These are phyloP conservation scores for Suhomyces sp. DNA, from an alignment of 805 yeast species.

Conservation along the genomic window DNA sequence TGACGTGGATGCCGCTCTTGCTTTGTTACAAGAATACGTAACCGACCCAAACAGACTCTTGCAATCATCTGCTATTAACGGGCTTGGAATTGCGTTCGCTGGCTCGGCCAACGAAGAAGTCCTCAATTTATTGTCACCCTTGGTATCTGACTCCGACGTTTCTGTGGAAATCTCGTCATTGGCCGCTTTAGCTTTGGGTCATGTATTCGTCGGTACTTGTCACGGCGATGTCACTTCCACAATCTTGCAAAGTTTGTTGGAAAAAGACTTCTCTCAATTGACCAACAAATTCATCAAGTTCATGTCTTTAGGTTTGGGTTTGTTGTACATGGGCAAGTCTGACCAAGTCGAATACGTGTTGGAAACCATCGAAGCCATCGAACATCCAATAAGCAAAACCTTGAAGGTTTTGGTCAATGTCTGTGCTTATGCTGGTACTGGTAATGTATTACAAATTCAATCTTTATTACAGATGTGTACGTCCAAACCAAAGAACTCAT, in stretches of 20 bases:
- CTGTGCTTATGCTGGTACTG: constrained; percentile 96
- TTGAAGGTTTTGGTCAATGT: constrained; percentile 86
- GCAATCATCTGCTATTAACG: constrained; percentile 80
- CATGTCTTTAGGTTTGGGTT: constrained; percentile 87
- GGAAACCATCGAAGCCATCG: constrained; percentile 91
- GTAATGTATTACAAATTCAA: constrained; percentile 93
- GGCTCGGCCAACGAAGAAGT: constrained; percentile 90
- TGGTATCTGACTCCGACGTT: constrained; percentile 71
- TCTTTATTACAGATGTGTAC: constrained; percentile 85
- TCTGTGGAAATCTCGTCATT: constrained; percentile 78
- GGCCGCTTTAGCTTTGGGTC: constrained; percentile 91
- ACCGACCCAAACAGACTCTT: constrained; percentile 59
- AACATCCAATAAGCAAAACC: constrained; percentile 88
- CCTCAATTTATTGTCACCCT: constrained; percentile 70
- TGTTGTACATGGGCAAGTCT: constrained; percentile 88
- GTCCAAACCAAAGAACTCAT: constrained; percentile 57
- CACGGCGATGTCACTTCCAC: constrained; percentile 94
- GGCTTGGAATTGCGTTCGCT: constrained; percentile 91
- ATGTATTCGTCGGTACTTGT: constrained; percentile 92
- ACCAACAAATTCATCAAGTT: constrained; percentile 85
- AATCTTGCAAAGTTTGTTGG: constrained; percentile 84
- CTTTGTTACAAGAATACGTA: constrained; percentile 81
- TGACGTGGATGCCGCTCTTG: constrained; percentile 89
- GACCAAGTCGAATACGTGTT: constrained; percentile 92
- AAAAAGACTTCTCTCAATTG: constrained; percentile 74